These are phyloP conservation scores for Fusarium sp. DNA, from an alignment of 2,329 filamentous ascomycete genomes.

Conservation along the genomic window DNA sequence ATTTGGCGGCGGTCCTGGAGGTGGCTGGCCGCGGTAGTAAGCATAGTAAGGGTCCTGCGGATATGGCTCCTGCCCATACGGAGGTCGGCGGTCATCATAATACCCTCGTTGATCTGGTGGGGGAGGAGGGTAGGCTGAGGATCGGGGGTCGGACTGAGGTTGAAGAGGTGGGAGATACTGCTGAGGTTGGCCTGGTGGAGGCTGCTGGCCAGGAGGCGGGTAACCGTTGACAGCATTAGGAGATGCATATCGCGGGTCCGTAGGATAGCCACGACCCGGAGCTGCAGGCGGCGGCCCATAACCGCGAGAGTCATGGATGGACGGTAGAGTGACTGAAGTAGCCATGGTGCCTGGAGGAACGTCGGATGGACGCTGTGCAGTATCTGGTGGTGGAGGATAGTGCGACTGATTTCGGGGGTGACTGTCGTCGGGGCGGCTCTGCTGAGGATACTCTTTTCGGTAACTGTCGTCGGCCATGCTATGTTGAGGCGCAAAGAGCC, in stretches of 20 bases:
- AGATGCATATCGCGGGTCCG: conserved; percentile 56
- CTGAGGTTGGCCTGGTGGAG: conserved; percentile 44
- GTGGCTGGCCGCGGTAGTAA: conserved; percentile 43
- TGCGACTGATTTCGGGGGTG: conserved; percentile 57
- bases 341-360: conserved; percentile 54
- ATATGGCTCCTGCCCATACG: conserved; percentile 52
- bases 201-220: conserved; percentile 51
- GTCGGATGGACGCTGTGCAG: conserved; percentile 49
- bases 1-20: conserved; percentile 48
- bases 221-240: conserved; percentile 60
- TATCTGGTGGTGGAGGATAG: conserved; percentile 55
- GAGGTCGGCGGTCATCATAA: conserved; percentile 52
- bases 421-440: conserved; percentile 53
- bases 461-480: conserved; percentile 56
- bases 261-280: conserved; percentile 49
- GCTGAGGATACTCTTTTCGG: conserved; percentile 53
- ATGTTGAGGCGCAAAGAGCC: conserved; percentile 45
- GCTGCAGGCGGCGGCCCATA: conserved; percentile 50
- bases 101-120: conserved; percentile 55
- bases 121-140: conserved; percentile 52
- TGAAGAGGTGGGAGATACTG: conserved; percentile 55
- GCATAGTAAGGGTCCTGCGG: conserved; percentile 51
- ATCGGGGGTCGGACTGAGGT: conserved; percentile 50
- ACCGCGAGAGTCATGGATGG: conserved; percentile 60
- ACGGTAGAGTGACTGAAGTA: conserved; percentile 59